Evolutionary conservation across 169 alveolate species (phyloP).

Genomic region (Plasmodium berghei): DNA sequence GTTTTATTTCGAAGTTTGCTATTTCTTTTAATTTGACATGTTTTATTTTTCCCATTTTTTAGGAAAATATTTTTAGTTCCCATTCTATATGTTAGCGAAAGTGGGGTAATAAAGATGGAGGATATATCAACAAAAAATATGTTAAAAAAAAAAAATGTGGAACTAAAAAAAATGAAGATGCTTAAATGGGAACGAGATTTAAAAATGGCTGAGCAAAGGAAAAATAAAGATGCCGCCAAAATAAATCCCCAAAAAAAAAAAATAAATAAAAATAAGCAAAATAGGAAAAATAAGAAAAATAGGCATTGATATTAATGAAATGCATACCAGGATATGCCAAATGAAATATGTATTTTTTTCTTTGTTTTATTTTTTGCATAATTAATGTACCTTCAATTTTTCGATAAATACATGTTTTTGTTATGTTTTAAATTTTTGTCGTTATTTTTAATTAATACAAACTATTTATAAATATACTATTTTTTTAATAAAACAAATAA

Average conservation of each 20-base stretch:
- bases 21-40: not conserved
- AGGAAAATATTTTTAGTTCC: conserved; percentile 62
- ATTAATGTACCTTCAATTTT: too few species aligned
- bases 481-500: too few species aligned
- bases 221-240: conserved; percentile 1
- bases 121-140: conserved; percentile 34
- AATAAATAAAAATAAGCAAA: not conserved
- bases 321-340: not conserved
- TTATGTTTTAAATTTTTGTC: too few species aligned
- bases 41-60: not conserved
- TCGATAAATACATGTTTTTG: too few species aligned
- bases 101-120: conserved; percentile 54
- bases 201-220: conserved; percentile 42
- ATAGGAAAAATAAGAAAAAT: not conserved
- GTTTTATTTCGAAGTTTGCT: too few species aligned
- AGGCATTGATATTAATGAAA: not conserved
- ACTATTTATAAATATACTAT: too few species aligned
- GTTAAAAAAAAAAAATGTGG: conserved; percentile 38
- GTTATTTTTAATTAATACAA: too few species aligned
- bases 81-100: conserved; percentile 53
- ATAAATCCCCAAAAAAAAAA: conserved; percentile 35
- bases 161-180: conserved; percentile 65
- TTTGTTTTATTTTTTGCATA: not conserved
- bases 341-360: not conserved
- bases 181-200: conserved; percentile 70